Evolutionary conservation across 1,139 yeast genomes (phyloP).

Genomic region (Pneumocystis wakefieldiae): DNA sequence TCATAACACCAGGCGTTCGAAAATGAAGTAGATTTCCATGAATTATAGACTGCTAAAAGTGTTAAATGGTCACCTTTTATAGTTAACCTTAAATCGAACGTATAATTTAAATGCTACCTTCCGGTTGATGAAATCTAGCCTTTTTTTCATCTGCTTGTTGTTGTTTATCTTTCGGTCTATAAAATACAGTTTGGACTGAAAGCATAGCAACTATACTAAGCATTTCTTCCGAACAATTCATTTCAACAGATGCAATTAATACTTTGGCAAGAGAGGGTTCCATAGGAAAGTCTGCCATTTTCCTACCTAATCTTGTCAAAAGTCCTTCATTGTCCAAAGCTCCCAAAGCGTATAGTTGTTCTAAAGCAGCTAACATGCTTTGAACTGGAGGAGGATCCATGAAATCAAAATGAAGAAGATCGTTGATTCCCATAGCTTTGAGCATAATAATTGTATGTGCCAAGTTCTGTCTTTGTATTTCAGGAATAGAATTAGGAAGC

Average conservation of each 20-base stretch:
- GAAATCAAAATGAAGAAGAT: conserved; percentile 64
- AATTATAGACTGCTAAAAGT: conserved; percentile 58
- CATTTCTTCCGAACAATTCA: conserved; percentile 69
- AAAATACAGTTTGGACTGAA: conserved; percentile 71
- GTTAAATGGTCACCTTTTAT: conserved; percentile 81
- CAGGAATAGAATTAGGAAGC: conserved; percentile 72
- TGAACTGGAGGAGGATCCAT: conserved; percentile 88
- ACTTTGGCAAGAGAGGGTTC: conserved; percentile 83
- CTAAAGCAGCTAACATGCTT: conserved; percentile 63
- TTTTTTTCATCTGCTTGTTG: conserved; percentile 64
- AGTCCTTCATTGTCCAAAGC: conserved; percentile 72
- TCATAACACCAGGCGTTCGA: conserved; percentile 67
- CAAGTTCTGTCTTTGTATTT: conserved; percentile 67
- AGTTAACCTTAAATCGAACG: not conserved
- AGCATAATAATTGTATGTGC: conserved; percentile 60
- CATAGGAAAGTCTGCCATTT: conserved; percentile 91
- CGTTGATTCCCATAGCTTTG: conserved; percentile 64
- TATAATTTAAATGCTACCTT: not conserved
- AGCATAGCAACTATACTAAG: conserved; percentile 81
- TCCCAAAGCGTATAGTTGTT: conserved; percentile 64
- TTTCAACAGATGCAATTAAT: conserved; percentile 55
- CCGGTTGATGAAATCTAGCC: conserved; percentile 31
- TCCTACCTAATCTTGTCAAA: conserved; percentile 57
- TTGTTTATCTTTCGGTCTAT: conserved; percentile 68
- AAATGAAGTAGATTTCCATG: conserved; percentile 54